Conservation (phyloP, 179 eudicot genomes). For the Silene coronaria region DNA sequence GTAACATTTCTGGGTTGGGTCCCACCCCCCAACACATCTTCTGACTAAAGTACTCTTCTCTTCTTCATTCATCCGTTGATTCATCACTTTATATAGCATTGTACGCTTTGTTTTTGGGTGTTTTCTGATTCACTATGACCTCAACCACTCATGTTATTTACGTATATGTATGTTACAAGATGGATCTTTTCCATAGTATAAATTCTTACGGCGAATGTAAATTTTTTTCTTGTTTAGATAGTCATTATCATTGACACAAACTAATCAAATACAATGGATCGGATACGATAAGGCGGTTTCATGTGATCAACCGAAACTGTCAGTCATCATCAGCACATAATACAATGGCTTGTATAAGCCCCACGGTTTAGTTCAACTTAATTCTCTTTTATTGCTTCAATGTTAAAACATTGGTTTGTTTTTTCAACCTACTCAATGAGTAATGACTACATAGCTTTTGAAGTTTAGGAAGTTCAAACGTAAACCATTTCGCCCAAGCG, state of each 20-base stretch:
- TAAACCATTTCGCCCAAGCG: background rate
- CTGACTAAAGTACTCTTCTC: background rate
- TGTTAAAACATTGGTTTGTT: background rate
- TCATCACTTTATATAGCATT: background rate
- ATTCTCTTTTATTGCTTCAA: background rate
- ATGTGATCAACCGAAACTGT: background rate
- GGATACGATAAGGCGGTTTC: no score
- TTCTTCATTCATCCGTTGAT: slow-evolving; percentile 14
- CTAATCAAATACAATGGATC: no score
- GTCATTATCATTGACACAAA: no score
- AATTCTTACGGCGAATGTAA: background rate
- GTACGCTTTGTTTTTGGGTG: background rate
- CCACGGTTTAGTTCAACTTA: background rate
- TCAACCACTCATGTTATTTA: no score
- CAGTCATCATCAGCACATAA: background rate
- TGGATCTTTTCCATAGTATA: no score
- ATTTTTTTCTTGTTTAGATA: no score
- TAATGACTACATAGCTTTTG: background rate
- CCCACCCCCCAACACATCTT: slow-evolving; percentile 10
- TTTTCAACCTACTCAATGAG: no score
- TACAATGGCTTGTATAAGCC: background rate
- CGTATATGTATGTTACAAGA: no score
- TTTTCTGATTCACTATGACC: slow-evolving; percentile 5
- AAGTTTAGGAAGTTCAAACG: background rate
- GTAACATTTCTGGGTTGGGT: slow-evolving; percentile 14